phyloP scores from a whole-genome alignment of 176 grass and related monocot genomes.

The Hsuehochloa calcarea region DNA sequence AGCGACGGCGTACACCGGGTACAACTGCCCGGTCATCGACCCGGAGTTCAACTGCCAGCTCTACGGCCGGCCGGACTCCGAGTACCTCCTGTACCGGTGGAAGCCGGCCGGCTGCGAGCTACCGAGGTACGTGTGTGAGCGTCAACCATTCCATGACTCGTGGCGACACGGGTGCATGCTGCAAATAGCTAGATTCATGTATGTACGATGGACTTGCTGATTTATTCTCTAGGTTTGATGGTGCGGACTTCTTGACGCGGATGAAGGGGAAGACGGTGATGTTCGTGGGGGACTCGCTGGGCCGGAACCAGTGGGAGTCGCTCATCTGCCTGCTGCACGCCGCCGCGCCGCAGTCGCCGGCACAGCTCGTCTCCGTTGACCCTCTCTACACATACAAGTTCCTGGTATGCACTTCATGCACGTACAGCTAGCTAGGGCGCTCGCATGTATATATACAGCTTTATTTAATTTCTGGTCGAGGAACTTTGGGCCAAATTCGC shows the following conservation, averaged over 20 bases:
- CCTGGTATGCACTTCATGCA: conserved; percentile 25
- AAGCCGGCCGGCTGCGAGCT: conserved; percentile 70
- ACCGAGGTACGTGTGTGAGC: conserved; percentile 35
- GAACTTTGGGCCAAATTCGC: not conserved
- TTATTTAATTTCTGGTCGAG: not conserved
- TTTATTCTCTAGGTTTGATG: conserved; percentile 55
- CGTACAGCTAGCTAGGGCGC: too few species aligned
- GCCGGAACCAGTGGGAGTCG: conserved; percentile 91
- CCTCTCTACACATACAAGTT: conserved; percentile 88
- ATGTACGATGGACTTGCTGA: not conserved
- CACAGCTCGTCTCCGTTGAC: conserved; percentile 60
- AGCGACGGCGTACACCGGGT: conserved; percentile 58
- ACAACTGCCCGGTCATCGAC: conserved; percentile 70
- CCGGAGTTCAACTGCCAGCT: conserved; percentile 91
- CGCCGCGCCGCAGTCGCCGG: conserved; percentile 56
- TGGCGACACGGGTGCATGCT: not conserved
- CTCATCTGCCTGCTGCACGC: conserved; percentile 89
- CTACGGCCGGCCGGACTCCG: conserved; percentile 79
- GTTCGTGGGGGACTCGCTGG: conserved; percentile 96
- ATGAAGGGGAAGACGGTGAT: conserved; percentile 93
- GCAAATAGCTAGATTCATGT: not conserved
- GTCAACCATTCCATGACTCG: not conserved
- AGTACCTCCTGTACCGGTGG: conserved; percentile 77
- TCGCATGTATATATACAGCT: not conserved
- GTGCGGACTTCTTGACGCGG: conserved; percentile 60